Percentiles rank a stretch among this genome's conserved stretches.
Evolutionary conservation across 352 stramenopile genomes (phyloP).

Genomic region (Phytophthora sojae): DNA sequence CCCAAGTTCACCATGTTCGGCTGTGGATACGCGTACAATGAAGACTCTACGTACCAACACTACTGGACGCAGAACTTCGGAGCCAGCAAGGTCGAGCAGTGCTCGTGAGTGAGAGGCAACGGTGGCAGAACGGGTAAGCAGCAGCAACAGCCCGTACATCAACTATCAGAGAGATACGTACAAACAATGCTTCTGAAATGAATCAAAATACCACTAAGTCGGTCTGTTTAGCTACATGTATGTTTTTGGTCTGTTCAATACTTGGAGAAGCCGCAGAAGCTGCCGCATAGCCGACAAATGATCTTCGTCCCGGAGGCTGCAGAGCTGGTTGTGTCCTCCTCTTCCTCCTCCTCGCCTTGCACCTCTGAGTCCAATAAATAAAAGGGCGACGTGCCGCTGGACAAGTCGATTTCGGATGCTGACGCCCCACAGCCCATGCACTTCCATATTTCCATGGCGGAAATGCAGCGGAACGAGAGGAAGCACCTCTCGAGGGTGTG

Average conservation of each 20-base stretch:
- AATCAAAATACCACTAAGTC: neutral
- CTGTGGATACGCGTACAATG: slow-evolving; percentile 43
- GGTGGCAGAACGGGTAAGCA: neutral
- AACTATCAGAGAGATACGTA: neutral
- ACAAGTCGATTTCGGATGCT: slow-evolving; percentile 65
- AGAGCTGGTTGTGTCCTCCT: neutral
- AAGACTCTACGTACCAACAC: slow-evolving; percentile 43
- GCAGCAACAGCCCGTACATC: neutral
- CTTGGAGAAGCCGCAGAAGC: slow-evolving; percentile 78
- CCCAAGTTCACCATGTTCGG: slow-evolving; percentile 46
- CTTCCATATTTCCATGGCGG: slow-evolving; percentile 80
- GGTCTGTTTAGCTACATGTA: neutral
- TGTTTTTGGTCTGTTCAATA: slow-evolving; percentile 41
- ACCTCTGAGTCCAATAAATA: slow-evolving; percentile 66
- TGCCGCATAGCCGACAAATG: slow-evolving; percentile 77
- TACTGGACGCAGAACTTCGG: slow-evolving; percentile 77
- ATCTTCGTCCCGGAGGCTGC: slow-evolving; percentile 44
- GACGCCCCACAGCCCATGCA: slow-evolving; percentile 80
- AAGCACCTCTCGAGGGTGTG: slow-evolving; percentile 84
- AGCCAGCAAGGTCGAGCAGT: slow-evolving; percentile 31
- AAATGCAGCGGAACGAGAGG: slow-evolving; percentile 73
- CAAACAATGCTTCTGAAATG: neutral
- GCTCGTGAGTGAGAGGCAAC: slow-evolving; percentile 18
- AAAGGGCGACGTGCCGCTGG: slow-evolving; percentile 51
- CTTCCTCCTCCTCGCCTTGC: slow-evolving; percentile 13